These are phyloP conservation scores for Oldenlandia corymbosa DNA, from an alignment of 257 asterid genomes.

Conservation along the genomic window DNA sequence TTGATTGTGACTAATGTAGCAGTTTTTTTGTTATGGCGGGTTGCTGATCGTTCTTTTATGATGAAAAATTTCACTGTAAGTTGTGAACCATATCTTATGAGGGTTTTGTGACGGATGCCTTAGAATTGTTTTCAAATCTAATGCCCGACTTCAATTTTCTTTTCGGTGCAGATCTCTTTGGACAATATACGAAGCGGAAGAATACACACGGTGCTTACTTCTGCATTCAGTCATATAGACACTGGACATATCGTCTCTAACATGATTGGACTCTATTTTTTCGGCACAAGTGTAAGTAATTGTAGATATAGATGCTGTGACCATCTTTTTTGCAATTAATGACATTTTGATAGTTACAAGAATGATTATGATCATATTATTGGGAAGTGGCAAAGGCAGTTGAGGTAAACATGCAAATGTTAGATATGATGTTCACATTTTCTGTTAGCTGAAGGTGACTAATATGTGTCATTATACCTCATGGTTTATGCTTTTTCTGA, in stretches of 20 bases:
- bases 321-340: neutral
- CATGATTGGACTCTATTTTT: conserved; percentile 82
- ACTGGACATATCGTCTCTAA: conserved; percentile 51
- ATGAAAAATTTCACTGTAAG: conserved; percentile 67
- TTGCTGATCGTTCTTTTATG: conserved; percentile 59
- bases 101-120: neutral
- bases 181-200: conserved; percentile 76
- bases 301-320: neutral
- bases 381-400: neutral
- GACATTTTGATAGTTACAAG: neutral
- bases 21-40: conserved; percentile 64
- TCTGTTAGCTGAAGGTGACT: neutral
- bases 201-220: conserved; percentile 71
- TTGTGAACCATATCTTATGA: conserved; percentile 11
- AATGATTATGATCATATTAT: neutral
- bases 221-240: conserved; percentile 78
- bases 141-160: conserved; percentile 11
- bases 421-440: neutral
- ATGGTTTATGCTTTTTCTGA: neutral
- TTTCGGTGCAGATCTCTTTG: conserved; percentile 64
- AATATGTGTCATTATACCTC: neutral
- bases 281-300: conserved; percentile 72
- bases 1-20: conserved; percentile 61
- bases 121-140: neutral
- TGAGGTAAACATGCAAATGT: neutral